These are phyloP conservation scores for Simplicillium aogashimaense DNA, from an alignment of 2,329 filamentous ascomycete species.

Conservation along the genomic window DNA sequence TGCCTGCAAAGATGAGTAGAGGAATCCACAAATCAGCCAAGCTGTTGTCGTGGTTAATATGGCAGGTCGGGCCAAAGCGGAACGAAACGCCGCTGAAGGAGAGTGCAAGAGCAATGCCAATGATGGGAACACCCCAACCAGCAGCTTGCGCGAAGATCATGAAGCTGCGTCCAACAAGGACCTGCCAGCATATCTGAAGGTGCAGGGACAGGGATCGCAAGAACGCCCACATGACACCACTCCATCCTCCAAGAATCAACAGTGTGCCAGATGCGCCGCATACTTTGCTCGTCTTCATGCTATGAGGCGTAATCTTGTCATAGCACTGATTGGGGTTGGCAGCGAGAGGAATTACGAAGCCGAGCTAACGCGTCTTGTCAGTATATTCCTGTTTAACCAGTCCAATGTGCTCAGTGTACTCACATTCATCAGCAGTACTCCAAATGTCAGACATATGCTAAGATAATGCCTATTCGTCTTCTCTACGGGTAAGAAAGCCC, in stretches of 20 bases:
- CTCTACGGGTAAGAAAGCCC: constrained; percentile 69
- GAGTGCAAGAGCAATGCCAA: constrained; percentile 67
- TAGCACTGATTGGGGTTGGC: constrained; percentile 73
- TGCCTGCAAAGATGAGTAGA: constrained; percentile 64
- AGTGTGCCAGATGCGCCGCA: constrained; percentile 87
- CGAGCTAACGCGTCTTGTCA: constrained; percentile 46
- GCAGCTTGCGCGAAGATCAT: constrained; percentile 74
- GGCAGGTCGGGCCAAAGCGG: constrained; percentile 83
- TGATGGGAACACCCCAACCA: constrained; percentile 75
- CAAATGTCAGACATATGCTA: constrained; percentile 74
- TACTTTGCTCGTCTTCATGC: constrained; percentile 72
- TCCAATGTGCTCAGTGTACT: constrained; percentile 22
- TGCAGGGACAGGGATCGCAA: constrained; percentile 85
- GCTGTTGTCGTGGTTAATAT: constrained; percentile 85
- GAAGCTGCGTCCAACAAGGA: constrained; percentile 77
- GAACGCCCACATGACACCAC: constrained; percentile 82
- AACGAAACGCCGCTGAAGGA: constrained; percentile 87
- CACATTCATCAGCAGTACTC: constrained; percentile 70
- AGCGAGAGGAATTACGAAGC: constrained; percentile 81
- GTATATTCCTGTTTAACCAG: constrained; percentile 1
- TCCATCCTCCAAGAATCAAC: constrained; percentile 76
- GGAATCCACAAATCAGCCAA: constrained; percentile 86
- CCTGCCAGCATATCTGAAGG: constrained; percentile 96
- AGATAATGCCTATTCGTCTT: constrained; percentile 90
- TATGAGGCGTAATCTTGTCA: constrained; percentile 84